Evolutionary conservation across 2,329 filamentous ascomycete species (phyloP).

Genomic region (Davidsoniella eucalypti): DNA sequence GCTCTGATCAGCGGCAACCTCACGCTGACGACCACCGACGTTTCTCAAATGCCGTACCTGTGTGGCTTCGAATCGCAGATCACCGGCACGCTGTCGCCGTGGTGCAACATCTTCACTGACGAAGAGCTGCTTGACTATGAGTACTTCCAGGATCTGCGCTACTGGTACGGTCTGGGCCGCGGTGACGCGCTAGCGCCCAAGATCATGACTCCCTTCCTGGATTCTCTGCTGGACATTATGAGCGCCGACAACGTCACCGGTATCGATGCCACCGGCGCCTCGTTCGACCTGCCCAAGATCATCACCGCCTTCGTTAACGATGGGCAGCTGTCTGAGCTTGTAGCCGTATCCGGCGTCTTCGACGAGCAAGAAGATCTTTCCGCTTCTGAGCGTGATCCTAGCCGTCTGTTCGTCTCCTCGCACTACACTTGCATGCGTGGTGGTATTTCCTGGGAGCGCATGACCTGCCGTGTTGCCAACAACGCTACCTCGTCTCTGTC

Average conservation of each 20-base stretch:
- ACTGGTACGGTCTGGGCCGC: slow-evolving; percentile 48
- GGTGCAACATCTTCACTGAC: slow-evolving; percentile 44
- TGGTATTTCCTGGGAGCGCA: slow-evolving; percentile 45
- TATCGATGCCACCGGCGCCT: slow-evolving; percentile 26
- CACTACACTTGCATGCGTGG: slow-evolving; percentile 46
- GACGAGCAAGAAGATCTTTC: slow-evolving; percentile 36
- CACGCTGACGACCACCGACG: slow-evolving; percentile 34
- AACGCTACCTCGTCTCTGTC: slow-evolving; percentile 6
- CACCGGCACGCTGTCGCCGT: slow-evolving; percentile 41
- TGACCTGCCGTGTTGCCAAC: slow-evolving; percentile 29
- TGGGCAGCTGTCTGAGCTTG: slow-evolving; percentile 46
- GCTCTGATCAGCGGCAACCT: slow-evolving; percentile 35
- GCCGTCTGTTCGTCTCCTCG: slow-evolving; percentile 37
- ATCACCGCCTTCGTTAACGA: slow-evolving; percentile 49
- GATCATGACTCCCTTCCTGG: slow-evolving; percentile 46
- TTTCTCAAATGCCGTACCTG: slow-evolving; percentile 47
- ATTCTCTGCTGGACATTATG: slow-evolving; percentile 36
- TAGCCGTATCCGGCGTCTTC: slow-evolving; percentile 43
- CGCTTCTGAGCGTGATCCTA: slow-evolving; percentile 26
- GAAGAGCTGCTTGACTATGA: slow-evolving; percentile 47
- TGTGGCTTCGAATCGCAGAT: slow-evolving; percentile 58
- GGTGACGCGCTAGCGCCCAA: slow-evolving; percentile 35
- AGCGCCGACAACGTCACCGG: slow-evolving; percentile 34
- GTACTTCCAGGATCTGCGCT: slow-evolving; percentile 51
- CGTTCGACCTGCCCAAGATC: slow-evolving; percentile 36